Evolutionary conservation across 1,284 basidiomycete genomes (phyloP).

Genomic region (Cutaneotrichosporon sp.): DNA sequence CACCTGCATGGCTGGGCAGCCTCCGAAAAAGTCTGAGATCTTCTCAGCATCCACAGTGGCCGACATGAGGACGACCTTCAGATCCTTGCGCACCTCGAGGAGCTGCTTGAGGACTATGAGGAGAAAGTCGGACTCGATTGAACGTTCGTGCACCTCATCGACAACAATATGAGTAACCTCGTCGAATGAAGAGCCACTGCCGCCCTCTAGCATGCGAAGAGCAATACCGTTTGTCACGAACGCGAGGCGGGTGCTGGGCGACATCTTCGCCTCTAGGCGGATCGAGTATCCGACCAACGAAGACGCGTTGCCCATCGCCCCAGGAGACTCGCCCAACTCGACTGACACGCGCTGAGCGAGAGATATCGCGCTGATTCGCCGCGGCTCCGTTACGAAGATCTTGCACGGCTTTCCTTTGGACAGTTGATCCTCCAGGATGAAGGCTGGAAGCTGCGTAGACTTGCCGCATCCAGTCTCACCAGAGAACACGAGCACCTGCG

Average conservation of each 20-base stretch:
- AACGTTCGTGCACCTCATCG: slow-evolving; percentile 75
- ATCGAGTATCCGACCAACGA: slow-evolving; percentile 96
- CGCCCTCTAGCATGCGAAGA: slow-evolving; percentile 84
- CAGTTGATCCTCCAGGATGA: slow-evolving; percentile 88
- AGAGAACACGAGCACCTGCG: slow-evolving; percentile 87
- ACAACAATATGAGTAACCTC: slow-evolving; percentile 69
- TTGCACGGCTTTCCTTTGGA: slow-evolving; percentile 79
- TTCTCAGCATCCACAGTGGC: slow-evolving; percentile 95
- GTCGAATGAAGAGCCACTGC: slow-evolving; percentile 72
- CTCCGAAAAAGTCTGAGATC: slow-evolving; percentile 88
- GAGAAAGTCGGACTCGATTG: slow-evolving; percentile 96
- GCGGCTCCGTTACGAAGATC: slow-evolving; percentile 93
- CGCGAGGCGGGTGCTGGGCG: slow-evolving; percentile 73
- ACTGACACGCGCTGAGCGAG: slow-evolving; percentile 92
- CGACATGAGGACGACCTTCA: slow-evolving; percentile 96
- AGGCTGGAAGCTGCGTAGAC: slow-evolving; percentile 94
- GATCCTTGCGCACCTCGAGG: slow-evolving; percentile 70
- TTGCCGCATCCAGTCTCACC: slow-evolving; percentile 99
- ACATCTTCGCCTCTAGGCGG: slow-evolving; percentile 83
- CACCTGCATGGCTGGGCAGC: slow-evolving; percentile 82
- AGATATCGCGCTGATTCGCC: slow-evolving; percentile 95
- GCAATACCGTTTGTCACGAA: slow-evolving; percentile 96
- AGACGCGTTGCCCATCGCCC: slow-evolving; percentile 71
- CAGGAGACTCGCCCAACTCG: slow-evolving; percentile 84
- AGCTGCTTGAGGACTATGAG: slow-evolving; percentile 93